A percentile compares a stretch with the other conserved stretches of the same genome.
Evolutionary conservation across 1,284 basidiomycete genomes (phyloP).

Genomic region (Clitocybe nebularis): DNA sequence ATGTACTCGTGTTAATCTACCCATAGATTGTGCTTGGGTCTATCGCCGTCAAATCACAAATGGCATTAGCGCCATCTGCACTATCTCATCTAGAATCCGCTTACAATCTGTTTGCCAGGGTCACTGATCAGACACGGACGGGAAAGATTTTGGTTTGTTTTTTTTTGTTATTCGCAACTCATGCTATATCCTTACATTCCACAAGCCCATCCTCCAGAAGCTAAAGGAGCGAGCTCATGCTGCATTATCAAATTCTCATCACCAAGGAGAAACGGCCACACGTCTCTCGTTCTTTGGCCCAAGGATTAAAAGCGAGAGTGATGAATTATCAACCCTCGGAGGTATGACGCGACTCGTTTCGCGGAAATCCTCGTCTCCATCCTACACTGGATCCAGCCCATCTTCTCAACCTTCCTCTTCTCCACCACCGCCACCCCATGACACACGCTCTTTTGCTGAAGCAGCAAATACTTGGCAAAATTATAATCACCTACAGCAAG

Average conservation of each 20-base stretch:
- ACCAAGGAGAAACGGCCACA: constrained; percentile 18
- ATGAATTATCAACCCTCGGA: constrained; percentile 54
- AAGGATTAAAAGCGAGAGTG: constrained; percentile 51
- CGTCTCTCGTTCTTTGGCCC: constrained; percentile 26
- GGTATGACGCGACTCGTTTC: constrained; percentile 60
- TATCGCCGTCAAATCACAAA: constrained; percentile 57
- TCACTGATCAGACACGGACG: constrained; percentile 48
- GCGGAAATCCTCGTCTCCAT: constrained; percentile 47
- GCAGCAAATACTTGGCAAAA: constrained; percentile 23
- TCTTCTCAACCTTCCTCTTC: constrained; percentile 32
- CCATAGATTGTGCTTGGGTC: constrained; percentile 63
- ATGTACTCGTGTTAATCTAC: constrained; percentile 1
- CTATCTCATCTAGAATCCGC: constrained; percentile 61
- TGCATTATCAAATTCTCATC: constrained; percentile 25
- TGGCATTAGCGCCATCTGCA: constrained; percentile 60
- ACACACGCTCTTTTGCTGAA: constrained; percentile 17
- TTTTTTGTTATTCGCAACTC: neutral
- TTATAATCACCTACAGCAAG: constrained; percentile 13
- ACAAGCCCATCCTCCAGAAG: constrained; percentile 58
- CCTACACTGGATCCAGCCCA: constrained; percentile 34
- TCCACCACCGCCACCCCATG: constrained; percentile 18
- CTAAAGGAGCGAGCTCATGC: constrained; percentile 48
- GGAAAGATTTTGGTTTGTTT: constrained; percentile 54
- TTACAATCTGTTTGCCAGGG: constrained; percentile 50
- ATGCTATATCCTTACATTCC: constrained; percentile 2